Evolutionary conservation across 1,284 basidiomycete species (phyloP).

Genomic region (Stereum hirsutum): DNA sequence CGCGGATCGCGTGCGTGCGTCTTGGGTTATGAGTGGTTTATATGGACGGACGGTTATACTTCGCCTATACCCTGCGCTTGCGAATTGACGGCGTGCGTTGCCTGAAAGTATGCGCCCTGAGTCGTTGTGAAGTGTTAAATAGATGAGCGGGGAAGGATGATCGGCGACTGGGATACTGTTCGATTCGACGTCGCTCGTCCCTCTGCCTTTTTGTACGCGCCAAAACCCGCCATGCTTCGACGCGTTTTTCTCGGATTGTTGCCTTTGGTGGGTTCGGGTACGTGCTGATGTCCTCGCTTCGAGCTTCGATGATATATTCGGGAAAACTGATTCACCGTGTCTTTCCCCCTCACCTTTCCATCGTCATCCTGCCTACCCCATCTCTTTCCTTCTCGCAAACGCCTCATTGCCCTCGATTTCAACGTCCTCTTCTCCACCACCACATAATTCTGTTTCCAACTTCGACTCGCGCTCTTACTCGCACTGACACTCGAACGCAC

Average conservation of each 20-base stretch:
- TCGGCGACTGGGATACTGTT: too few species aligned
- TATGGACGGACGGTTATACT: slow-evolving; percentile 1
- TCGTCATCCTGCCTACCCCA: too few species aligned
- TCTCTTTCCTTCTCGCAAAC: too few species aligned
- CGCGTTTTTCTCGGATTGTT: not conserved
- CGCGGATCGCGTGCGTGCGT: not conserved
- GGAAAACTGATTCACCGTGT: not conserved
- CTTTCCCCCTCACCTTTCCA: too few species aligned
- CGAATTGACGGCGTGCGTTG: too few species aligned
- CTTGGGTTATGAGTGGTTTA: not conserved
- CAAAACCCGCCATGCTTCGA: not conserved
- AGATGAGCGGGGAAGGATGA: not conserved
- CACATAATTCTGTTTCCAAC: too few species aligned
- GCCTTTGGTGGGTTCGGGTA: slow-evolving; percentile 2
- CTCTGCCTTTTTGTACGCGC: not conserved
- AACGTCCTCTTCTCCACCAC: too few species aligned
- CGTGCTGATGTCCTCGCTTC: not conserved
- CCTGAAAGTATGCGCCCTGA: not conserved
- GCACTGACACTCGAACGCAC: too few species aligned
- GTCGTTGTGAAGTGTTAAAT: not conserved
- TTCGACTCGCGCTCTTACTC: too few species aligned
- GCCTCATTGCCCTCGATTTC: too few species aligned
- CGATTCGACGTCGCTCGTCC: too few species aligned
- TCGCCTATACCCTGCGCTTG: too few species aligned
- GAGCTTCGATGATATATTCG: not conserved